Conservation (phyloP, 2,329 filamentous ascomycete species). For the Trichoderma asperellum region DNA sequence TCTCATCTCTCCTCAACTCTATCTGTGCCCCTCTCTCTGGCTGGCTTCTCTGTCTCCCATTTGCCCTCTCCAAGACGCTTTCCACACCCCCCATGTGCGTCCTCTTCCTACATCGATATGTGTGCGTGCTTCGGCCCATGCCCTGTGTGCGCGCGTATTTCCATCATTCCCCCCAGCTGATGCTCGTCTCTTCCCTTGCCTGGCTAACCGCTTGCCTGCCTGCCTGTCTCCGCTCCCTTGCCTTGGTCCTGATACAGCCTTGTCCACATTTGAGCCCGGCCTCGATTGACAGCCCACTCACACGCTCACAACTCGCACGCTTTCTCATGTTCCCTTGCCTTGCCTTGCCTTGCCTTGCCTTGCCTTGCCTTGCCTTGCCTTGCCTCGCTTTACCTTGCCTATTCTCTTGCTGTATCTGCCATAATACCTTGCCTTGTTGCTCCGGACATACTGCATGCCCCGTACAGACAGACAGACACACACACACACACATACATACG, state of each 20-base stretch:
- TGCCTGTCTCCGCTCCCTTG: constrained; percentile 13
- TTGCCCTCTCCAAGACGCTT: not conserved
- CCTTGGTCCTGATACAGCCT: constrained; percentile 26
- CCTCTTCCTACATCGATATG: not conserved
- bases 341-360: constrained; percentile 19
- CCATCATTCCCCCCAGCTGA: constrained; percentile 8
- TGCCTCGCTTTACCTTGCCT: not conserved
- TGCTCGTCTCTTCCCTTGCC: constrained; percentile 6
- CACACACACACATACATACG: constrained; percentile 16
- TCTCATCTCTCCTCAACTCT: constrained; percentile 23
- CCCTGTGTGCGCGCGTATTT: constrained; percentile 24
- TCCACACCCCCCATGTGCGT: constrained; percentile 11
- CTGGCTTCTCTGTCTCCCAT: constrained; percentile 5
- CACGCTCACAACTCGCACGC: not conserved
- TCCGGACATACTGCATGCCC: constrained; percentile 10
- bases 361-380: not conserved
- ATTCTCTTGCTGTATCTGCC: not conserved
- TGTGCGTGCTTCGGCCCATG: constrained; percentile 10
- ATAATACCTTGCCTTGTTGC: not conserved
- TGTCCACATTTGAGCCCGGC: constrained; percentile 26
- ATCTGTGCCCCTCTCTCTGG: not conserved
- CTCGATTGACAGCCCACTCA: constrained; percentile 20
- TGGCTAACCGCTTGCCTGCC: not conserved
- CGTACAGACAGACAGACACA: not conserved
- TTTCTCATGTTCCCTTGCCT: not conserved